phyloP scores from a whole-genome alignment of 805 yeast genomes.

The Kluyveromyces wickerhamii region DNA sequence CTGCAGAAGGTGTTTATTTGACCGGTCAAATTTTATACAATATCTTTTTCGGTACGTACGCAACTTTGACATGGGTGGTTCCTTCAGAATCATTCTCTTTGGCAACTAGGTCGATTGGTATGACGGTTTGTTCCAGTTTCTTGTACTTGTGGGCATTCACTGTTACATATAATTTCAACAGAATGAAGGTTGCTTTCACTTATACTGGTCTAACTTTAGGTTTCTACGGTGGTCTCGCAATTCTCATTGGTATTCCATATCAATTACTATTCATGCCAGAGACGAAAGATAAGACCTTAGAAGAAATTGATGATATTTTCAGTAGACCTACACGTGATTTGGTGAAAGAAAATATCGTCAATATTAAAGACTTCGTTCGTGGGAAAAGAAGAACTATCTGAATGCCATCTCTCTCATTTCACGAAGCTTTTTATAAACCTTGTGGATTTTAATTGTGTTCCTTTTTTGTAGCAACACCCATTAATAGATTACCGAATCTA shows the following conservation, averaged over 20 bases:
- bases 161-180: constrained; percentile 54
- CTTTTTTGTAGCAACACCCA: too few species aligned
- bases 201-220: constrained; percentile 57
- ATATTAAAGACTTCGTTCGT: constrained; percentile 11
- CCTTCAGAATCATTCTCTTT: constrained; percentile 59
- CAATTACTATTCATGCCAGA: constrained; percentile 58
- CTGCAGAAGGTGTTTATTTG: constrained; percentile 52
- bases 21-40: constrained; percentile 57
- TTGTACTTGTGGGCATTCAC: constrained; percentile 56
- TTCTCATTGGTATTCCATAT: constrained; percentile 44
- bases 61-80: constrained; percentile 60
- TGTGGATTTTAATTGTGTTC: too few species aligned
- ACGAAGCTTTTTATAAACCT: too few species aligned
- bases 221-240: constrained; percentile 59
- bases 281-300: constrained; percentile 63
- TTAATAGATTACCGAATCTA: too few species aligned
- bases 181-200: constrained; percentile 50
- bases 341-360: constrained; percentile 25
- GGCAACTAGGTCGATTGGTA: constrained; percentile 53
- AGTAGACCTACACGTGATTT: constrained; percentile 36
- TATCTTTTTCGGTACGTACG: constrained; percentile 60
- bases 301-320: constrained; percentile 62
- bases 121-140: constrained; percentile 50
- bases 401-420: too few species aligned
- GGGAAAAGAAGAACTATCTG: neutral